These are phyloP conservation scores for Polytrichum commune DNA, from an alignment of 225 moss, liverwort and hornwort genomes.

Conservation along the genomic window DNA sequence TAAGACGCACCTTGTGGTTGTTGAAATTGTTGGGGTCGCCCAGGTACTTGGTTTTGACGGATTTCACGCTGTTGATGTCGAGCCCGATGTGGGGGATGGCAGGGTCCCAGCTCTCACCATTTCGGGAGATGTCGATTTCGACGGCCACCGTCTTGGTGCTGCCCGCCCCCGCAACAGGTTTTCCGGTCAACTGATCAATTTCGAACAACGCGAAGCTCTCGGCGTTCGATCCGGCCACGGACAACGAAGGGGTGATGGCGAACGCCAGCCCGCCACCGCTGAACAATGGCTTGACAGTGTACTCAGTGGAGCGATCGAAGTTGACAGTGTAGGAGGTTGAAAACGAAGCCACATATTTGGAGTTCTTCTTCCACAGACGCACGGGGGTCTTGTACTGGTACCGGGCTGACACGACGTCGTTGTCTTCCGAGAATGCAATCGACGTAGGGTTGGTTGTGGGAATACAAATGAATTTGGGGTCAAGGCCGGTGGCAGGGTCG, in stretches of 20 bases:
- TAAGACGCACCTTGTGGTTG: constrained; percentile 3
- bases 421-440: constrained; percentile 21
- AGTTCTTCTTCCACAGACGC: constrained; percentile 22
- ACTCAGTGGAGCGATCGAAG: constrained; percentile 20
- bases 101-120: constrained; percentile 9
- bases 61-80: constrained; percentile 30
- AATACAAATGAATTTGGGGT: constrained; percentile 11
- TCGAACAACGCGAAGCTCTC: constrained; percentile 26
- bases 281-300: constrained; percentile 15
- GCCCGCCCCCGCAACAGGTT: constrained; percentile 2
- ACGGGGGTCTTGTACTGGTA: constrained; percentile 19
- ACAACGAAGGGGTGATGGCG: constrained; percentile 22
- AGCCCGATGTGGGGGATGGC: constrained; percentile 22
- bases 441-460: constrained; percentile 1
- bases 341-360: constrained; percentile 18
- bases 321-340: constrained; percentile 23
- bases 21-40: constrained; percentile 18
- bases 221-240: constrained; percentile 3
- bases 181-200: constrained; percentile 17
- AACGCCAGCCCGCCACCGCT: constrained; percentile 22
- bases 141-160: constrained; percentile 21
- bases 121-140: constrained; percentile 21
- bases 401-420: constrained; percentile 12
- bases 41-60: constrained; percentile 18
- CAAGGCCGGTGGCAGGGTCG: background rate